Conservation (phyloP, 2,329 filamentous ascomycete genomes). For the Chaetothyriales sp. region DNA sequence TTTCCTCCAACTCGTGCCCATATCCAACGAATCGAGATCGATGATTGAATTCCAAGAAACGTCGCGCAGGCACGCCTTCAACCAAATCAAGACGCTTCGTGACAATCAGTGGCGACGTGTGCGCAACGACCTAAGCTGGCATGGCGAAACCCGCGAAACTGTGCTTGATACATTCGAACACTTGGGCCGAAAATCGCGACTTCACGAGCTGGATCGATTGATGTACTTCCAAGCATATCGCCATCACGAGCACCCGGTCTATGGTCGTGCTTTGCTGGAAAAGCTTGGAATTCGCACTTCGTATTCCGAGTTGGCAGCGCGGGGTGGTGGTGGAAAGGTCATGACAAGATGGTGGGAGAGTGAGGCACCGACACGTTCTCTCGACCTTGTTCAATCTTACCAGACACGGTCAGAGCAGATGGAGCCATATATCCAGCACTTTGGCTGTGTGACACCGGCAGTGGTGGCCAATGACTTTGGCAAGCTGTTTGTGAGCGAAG, state of each 20-base stretch:
- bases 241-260: constrained; percentile 65
- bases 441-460: constrained; percentile 80
- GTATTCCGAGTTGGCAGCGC: constrained; percentile 43
- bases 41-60: constrained; percentile 36
- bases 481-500: constrained; percentile 48
- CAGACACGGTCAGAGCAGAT: constrained; percentile 56
- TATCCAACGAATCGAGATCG: constrained; percentile 53
- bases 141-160: constrained; percentile 29
- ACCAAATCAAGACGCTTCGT: constrained; percentile 52
- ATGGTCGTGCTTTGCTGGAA: constrained; percentile 64
- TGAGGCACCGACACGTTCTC: constrained; percentile 29
- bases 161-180: constrained; percentile 61
- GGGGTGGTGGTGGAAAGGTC: constrained; percentile 43
- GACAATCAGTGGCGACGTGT: constrained; percentile 49
- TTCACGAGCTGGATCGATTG: constrained; percentile 65
- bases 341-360: constrained; percentile 19
- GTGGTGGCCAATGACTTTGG: constrained; percentile 69
- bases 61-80: constrained; percentile 54
- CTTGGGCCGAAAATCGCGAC: constrained; percentile 50
- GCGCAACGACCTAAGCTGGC: constrained; percentile 20
- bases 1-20: constrained; percentile 65
- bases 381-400: constrained; percentile 56
- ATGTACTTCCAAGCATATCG: constrained; percentile 69
- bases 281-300: constrained; percentile 51
- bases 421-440: constrained; percentile 66